A percentile compares a stretch with the other conserved stretches of the same genome.
These are phyloP conservation scores for Cystofilobasidium macerans DNA, from an alignment of 768 basidiomycete species.

Conservation along the genomic window DNA sequence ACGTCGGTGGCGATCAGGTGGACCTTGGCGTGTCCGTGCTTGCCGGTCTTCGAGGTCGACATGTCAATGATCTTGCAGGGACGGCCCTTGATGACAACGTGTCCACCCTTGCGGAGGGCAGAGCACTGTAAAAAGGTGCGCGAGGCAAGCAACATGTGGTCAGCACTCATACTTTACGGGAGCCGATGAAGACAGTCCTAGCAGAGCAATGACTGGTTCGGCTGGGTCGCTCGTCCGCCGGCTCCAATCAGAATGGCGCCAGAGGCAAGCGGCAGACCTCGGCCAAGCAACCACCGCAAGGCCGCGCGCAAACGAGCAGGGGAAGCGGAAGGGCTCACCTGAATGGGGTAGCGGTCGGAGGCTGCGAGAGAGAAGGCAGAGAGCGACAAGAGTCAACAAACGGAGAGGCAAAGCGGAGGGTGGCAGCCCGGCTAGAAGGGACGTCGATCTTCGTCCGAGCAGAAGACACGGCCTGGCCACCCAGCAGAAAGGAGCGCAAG, in stretches of 20 bases:
- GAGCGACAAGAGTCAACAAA: neutral
- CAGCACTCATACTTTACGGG: no score
- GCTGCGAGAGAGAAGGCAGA: constrained; percentile 34
- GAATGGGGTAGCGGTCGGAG: constrained; percentile 38
- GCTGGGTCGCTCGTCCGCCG: no score
- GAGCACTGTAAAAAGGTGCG: constrained; percentile 53
- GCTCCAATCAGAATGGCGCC: no score
- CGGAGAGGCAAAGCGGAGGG: no score
- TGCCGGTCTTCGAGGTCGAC: constrained; percentile 94
- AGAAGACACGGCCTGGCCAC: neutral
- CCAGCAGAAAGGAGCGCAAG: constrained; percentile 29
- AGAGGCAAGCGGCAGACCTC: no score
- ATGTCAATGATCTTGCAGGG: constrained; percentile 88
- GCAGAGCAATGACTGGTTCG: no score
- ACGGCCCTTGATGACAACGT: constrained; percentile 90
- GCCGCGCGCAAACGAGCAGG: neutral
- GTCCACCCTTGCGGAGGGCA: constrained; percentile 56
- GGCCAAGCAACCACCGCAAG: no score
- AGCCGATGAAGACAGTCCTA: no score
- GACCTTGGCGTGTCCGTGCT: constrained; percentile 99
- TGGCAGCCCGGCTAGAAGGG: no score
- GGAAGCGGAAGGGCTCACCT: constrained; percentile 4
- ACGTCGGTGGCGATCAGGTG: constrained; percentile 95
- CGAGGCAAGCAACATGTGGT: neutral
- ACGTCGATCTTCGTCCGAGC: no score